Conservation (phyloP, 768 basidiomycete species). For the Sistotremastrum suecicum region DNA sequence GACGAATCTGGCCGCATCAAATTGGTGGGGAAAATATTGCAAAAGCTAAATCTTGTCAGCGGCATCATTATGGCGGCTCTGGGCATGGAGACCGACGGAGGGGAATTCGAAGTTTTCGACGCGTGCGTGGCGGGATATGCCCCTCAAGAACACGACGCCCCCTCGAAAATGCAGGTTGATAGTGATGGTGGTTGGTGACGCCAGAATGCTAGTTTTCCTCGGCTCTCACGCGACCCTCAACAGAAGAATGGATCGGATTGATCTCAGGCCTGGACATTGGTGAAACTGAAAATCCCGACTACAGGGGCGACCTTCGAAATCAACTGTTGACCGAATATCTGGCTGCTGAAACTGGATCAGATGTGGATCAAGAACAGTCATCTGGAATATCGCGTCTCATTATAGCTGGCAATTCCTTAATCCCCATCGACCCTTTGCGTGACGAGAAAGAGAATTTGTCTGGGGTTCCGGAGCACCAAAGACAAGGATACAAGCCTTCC, state of each 20-base stretch:
- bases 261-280: constrained; percentile 81
- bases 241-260: constrained; percentile 70
- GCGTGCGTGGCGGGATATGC: constrained; percentile 77
- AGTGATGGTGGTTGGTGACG: constrained; percentile 40
- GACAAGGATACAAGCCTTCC: constrained; percentile 34
- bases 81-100: constrained; percentile 77
- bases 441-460: background rate
- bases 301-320: constrained; percentile 40
- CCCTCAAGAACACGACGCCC: constrained; percentile 28
- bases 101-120: constrained; percentile 92
- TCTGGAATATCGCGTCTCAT: constrained; percentile 73
- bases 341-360: constrained; percentile 66
- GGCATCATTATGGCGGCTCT: constrained; percentile 84
- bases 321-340: constrained; percentile 89
- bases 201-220: background rate
- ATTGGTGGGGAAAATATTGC: constrained; percentile 64
- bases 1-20: constrained; percentile 91
- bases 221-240: constrained; percentile 7
- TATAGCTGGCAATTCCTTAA: constrained; percentile 78
- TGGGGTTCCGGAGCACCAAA: constrained; percentile 17
- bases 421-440: background rate
- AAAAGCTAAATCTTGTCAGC: constrained; percentile 58
- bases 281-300: constrained; percentile 39
- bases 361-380: constrained; percentile 47
- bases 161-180: constrained; percentile 38